Percentiles rank a stretch among this genome's conserved stretches.
These are phyloP conservation scores for Tetrahymena malaccensis DNA, from an alignment of 73 alveolate species.

Conservation along the genomic window DNA sequence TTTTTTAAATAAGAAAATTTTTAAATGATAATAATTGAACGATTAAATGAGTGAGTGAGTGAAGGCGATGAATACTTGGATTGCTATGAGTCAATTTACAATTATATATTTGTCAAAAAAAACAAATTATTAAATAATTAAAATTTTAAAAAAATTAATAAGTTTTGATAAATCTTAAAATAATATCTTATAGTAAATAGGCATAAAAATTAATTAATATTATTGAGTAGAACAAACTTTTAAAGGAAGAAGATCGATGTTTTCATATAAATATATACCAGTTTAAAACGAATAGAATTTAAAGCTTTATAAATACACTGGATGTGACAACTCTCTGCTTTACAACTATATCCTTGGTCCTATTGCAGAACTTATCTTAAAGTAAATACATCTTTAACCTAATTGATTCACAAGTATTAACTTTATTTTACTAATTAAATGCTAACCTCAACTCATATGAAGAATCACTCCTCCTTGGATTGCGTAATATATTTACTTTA, in stretches of 20 bases:
- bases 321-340: neutral
- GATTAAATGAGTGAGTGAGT: no score
- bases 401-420: neutral
- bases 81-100: neutral
- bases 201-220: neutral
- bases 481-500: neutral
- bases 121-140: no score
- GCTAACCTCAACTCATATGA: neutral
- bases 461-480: neutral
- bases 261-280: neutral
- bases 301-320: neutral
- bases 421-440: neutral
- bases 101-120: neutral
- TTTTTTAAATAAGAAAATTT: neutral
- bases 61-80: neutral
- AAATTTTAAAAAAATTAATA: no score
- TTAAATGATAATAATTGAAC: no score
- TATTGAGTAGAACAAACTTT: neutral
- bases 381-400: neutral
- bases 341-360: neutral
- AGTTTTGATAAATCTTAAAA: neutral
- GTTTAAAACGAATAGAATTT: neutral
- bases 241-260: neutral
- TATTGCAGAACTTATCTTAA: neutral
- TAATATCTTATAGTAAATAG: neutral